Conservation (phyloP, 192 early-diverging fungal species). For the Dissophora ornata region DNA sequence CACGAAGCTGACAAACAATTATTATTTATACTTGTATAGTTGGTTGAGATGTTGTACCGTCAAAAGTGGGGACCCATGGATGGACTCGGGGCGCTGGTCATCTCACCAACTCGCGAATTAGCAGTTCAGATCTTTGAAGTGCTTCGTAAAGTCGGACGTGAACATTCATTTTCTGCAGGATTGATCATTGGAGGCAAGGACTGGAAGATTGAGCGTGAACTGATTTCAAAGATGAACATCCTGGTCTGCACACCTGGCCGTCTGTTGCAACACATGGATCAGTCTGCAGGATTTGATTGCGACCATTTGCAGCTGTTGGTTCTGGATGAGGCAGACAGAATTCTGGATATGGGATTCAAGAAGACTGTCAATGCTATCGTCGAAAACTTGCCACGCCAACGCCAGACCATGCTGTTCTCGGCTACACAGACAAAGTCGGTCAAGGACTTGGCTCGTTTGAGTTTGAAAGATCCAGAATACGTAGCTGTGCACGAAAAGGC, state of each 20-base stretch:
- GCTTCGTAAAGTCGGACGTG: conserved; percentile 74
- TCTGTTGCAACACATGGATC: conserved; percentile 90
- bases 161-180: conserved; percentile 90
- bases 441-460: conserved; percentile 91
- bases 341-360: conserved; percentile 90
- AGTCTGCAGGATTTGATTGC: conserved; percentile 92
- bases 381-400: conserved; percentile 81
- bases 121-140: conserved; percentile 96
- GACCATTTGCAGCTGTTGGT: conserved; percentile 79
- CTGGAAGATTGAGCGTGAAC: conserved; percentile 80
- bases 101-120: conserved; percentile 87
- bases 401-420: conserved; percentile 96
- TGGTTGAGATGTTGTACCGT: conserved; percentile 87
- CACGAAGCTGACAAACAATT: too few species aligned
- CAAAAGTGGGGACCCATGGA: conserved; percentile 84
- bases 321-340: conserved; percentile 87
- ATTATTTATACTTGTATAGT: conserved; percentile 47
- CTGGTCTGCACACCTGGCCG: conserved; percentile 85
- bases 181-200: conserved; percentile 96
- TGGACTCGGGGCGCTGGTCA: conserved; percentile 84
- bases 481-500: conserved; percentile 93
- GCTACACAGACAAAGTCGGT: conserved; percentile 98
- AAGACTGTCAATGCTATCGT: conserved; percentile 86
- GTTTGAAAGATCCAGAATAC: conserved; percentile 91
- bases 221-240: conserved; percentile 83